Evolutionary conservation across 305 asterid genomes (phyloP).

Genomic region (Solanum hybrid): DNA sequence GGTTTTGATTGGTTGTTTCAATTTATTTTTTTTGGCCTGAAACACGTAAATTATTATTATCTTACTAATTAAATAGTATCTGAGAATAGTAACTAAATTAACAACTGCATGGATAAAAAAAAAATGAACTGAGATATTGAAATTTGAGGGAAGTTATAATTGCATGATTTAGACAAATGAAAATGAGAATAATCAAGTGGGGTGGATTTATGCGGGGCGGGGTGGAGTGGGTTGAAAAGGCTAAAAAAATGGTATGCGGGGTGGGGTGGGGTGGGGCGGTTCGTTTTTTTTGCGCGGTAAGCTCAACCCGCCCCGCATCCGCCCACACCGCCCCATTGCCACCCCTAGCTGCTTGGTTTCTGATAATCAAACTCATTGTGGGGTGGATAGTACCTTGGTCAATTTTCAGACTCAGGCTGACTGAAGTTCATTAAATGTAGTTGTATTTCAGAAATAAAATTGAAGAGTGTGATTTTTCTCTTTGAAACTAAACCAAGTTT

Average conservation of each 20-base stretch:
- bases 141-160: background rate
- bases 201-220: background rate
- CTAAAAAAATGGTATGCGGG: background rate
- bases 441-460: background rate
- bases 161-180: background rate
- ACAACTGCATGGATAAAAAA: background rate
- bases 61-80: background rate
- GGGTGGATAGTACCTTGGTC: background rate
- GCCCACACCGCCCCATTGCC: background rate
- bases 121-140: background rate
- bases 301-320: background rate
- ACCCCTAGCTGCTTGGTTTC: background rate
- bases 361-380: background rate
- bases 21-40: background rate
- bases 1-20: background rate
- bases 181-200: background rate
- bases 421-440: slow-evolving; percentile 1
- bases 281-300: background rate
- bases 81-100: background rate
- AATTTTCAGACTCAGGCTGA: background rate
- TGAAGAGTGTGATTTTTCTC: background rate
- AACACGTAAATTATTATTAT: background rate
- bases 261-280: background rate
- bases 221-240: background rate
- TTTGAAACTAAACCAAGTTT: background rate